These are phyloP conservation scores for Annulohypoxylon nitens DNA, from an alignment of 495 filamentous ascomycete genomes.

Conservation along the genomic window DNA sequence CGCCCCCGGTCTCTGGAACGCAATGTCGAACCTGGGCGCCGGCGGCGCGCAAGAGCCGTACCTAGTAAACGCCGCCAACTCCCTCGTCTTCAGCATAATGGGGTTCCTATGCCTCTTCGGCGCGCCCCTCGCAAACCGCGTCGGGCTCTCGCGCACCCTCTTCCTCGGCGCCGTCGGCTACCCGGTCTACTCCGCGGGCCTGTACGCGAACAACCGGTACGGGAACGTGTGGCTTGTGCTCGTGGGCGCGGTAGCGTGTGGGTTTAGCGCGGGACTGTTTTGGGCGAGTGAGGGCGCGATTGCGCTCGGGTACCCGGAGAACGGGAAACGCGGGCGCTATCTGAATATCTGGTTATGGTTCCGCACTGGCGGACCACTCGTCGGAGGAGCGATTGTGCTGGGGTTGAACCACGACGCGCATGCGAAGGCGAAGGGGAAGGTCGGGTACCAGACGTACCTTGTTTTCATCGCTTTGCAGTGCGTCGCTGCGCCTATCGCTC, in stretches of 20 bases:
- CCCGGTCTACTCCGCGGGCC: slow-evolving; percentile 66
- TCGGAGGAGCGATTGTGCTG: slow-evolving; percentile 69
- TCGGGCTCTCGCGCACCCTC: slow-evolving; percentile 66
- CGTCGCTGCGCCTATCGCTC: slow-evolving; percentile 64
- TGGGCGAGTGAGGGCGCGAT: slow-evolving; percentile 72
- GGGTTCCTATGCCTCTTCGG: slow-evolving; percentile 67
- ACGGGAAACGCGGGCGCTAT: slow-evolving; percentile 66
- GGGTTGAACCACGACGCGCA: slow-evolving; percentile 62
- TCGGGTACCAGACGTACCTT: slow-evolving; percentile 67
- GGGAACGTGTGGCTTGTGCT: slow-evolving; percentile 70
- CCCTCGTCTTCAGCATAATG: slow-evolving; percentile 70
- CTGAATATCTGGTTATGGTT: slow-evolving; percentile 71
- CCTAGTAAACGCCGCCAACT: slow-evolving; percentile 70
- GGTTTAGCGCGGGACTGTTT: slow-evolving; percentile 66
- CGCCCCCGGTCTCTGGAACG: slow-evolving; percentile 72
- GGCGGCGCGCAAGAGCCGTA: slow-evolving; percentile 69
- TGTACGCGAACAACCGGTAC: slow-evolving; percentile 71
- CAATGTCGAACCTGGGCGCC: slow-evolving; percentile 67
- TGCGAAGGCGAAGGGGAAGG: slow-evolving; percentile 62
- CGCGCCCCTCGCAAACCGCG: slow-evolving; percentile 65
- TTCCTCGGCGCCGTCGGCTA: slow-evolving; percentile 69
- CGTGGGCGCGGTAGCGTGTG: slow-evolving; percentile 68
- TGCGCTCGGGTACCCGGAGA: slow-evolving; percentile 68
- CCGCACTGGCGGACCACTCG: slow-evolving; percentile 67
- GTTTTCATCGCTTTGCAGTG: slow-evolving; percentile 67